phyloP scores from a whole-genome alignment of 1,284 basidiomycete species.

The Apiotrichum mycotoxinovorans region DNA sequence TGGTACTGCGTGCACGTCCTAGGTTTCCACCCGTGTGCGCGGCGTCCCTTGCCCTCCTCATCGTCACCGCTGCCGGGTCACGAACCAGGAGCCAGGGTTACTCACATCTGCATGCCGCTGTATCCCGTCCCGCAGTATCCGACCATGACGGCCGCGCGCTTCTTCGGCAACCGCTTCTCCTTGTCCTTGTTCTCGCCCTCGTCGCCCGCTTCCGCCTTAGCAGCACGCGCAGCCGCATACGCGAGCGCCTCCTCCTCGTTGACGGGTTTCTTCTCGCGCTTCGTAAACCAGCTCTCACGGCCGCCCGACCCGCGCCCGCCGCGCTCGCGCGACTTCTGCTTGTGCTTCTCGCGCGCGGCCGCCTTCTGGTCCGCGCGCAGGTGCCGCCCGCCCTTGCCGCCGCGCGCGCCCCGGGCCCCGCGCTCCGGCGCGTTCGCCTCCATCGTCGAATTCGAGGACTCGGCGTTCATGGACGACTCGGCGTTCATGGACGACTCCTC shows the following conservation, averaged over 20 bases:
- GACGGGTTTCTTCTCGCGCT: conserved; percentile 4
- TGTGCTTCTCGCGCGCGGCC: conserved; percentile 5
- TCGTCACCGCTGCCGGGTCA: not conserved
- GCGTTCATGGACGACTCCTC: conserved; percentile 20
- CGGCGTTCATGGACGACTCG: conserved; percentile 16
- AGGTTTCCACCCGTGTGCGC: too few species aligned
- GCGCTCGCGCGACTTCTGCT: conserved; percentile 12
- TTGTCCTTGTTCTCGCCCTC: conserved; percentile 23
- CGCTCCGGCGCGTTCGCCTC: not conserved
- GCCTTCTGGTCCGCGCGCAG: not conserved
- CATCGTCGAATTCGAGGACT: not conserved
- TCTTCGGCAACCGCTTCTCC: conserved; percentile 53
- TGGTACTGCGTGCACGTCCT: too few species aligned
- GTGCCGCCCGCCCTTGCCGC: conserved; percentile 3
- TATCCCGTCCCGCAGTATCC: conserved; percentile 60
- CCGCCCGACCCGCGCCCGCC: not conserved
- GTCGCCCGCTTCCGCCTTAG: not conserved
- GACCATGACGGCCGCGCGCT: conserved; percentile 55
- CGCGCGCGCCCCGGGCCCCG: not conserved
- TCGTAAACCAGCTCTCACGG: not conserved
- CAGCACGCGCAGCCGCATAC: not conserved
- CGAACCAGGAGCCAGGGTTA: conserved; percentile 19
- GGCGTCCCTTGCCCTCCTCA: too few species aligned
- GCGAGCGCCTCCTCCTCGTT: conserved; percentile 14
- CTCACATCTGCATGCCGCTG: conserved; percentile 94